Evolutionary conservation across 352 stramenopile species (phyloP).

Genomic region (Globisporangium canariense): DNA sequence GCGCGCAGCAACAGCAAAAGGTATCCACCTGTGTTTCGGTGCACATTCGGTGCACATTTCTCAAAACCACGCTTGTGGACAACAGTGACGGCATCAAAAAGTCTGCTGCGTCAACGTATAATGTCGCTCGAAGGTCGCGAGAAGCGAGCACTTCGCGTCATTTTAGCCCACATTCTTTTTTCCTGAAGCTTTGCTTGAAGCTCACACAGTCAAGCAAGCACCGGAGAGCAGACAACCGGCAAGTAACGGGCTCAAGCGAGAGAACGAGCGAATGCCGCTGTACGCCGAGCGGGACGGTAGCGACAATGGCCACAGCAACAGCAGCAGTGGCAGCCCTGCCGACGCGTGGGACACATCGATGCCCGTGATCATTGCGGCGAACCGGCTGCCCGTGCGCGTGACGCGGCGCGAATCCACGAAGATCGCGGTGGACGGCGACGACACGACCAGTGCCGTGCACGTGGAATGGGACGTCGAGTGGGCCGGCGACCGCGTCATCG

Average conservation of each 20-base stretch:
- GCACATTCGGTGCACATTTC: background rate
- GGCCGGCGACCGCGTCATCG: slow-evolving; percentile 71
- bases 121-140: background rate
- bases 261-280: slow-evolving; percentile 1
- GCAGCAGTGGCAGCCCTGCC: background rate
- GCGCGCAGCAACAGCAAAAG: background rate
- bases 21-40: too few species aligned
- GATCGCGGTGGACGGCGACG: background rate
- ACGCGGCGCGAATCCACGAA: slow-evolving; percentile 12
- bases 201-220: background rate
- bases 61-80: too few species aligned
- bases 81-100: too few species aligned
- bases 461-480: slow-evolving; percentile 57
- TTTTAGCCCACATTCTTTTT: background rate
- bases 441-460: background rate
- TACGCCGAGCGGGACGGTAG: background rate
- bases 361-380: slow-evolving; percentile 72
- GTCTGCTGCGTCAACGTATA: background rate
- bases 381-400: slow-evolving; percentile 57
- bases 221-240: background rate
- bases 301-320: background rate
- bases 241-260: background rate
- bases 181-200: slow-evolving; percentile 9
- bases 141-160: background rate
- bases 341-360: slow-evolving; percentile 52